Base-by-base conservation (phyloP, 164 flowering plant species). In the Macadamia integrifolia region DNA sequence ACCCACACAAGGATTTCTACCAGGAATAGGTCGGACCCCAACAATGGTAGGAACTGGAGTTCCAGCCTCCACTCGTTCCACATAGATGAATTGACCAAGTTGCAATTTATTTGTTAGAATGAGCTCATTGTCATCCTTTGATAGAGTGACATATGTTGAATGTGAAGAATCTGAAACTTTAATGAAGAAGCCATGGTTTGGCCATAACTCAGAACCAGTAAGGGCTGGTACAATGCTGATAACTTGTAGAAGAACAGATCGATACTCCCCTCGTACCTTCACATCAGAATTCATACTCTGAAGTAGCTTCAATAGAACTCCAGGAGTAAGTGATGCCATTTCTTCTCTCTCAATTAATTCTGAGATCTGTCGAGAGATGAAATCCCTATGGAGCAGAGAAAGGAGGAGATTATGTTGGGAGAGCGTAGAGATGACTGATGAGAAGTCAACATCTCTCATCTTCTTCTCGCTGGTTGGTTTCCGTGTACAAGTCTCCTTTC, bases 81-180 rank as follows among this genome's bases (percentile, higher is more conserved):
- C 87, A 66, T 91, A 95, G 71, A 92, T 80, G 78, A 89, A 95
- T 70, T 95, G 99, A 15, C 99, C 99, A 32, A 95, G 86, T 67
- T 87, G 93, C 61, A 95, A 44, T 69, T 89, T 89, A 72, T 92
- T 88, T 75, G 81, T 89, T 62, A 92, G 66, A 76, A 95, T 89
- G 57, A 95, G 90, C 65, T 95, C 98, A 57, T 83, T 87, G 77
- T 92, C 99, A 60, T 87, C 85, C 64, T 82, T 83, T 0, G 93
- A 85, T 40, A 95, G 64, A 1, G 96, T 79, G 50, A 88, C 97
- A 58, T 95, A 92, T 0, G 96, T 87, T 0, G 99, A 92, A 68
- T 92, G 99, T 3, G 96, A 92, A 6, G 99, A 95, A 67, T 95
- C 99, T 3, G 99, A 95, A 55, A 95, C 93, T 77, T 95, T 95